These are phyloP conservation scores for Globisporangium spiculum DNA, from an alignment of 352 stramenopile genomes.

Conservation along the genomic window DNA sequence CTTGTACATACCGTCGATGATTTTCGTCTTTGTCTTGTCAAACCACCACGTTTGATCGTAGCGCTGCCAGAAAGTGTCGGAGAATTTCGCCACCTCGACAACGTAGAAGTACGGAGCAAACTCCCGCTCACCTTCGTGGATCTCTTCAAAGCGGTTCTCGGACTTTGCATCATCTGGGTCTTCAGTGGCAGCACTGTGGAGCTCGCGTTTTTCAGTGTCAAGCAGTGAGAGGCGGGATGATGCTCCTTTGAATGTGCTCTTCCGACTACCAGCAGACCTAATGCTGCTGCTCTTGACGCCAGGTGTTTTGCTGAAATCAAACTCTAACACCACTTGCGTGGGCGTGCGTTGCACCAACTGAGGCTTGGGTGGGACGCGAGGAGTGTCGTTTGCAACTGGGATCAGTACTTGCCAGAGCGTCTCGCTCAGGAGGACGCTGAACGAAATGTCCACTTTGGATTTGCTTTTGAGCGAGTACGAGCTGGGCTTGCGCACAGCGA, in stretches of 20 bases:
- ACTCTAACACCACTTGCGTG: constrained; percentile 26
- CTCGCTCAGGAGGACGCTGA: constrained; percentile 18
- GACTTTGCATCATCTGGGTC: not conserved
- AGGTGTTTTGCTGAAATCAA: not conserved
- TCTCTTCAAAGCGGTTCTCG: constrained; percentile 22
- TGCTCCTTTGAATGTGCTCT: not conserved
- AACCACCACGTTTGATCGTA: constrained; percentile 85
- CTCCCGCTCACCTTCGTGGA: constrained; percentile 30
- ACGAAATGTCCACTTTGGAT: not conserved
- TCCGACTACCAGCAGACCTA: not conserved
- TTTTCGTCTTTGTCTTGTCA: constrained; percentile 62
- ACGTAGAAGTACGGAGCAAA: constrained; percentile 58
- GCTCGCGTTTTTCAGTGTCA: not conserved
- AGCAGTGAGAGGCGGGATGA: not conserved
- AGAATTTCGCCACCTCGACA: constrained; percentile 63
- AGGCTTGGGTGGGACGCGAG: constrained; percentile 9
- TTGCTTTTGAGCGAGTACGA: constrained; percentile 12
- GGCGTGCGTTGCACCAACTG: constrained; percentile 21
- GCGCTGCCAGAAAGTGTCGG: constrained; percentile 64
- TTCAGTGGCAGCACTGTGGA: not conserved
- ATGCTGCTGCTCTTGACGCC: not conserved
- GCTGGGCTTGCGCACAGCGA: constrained; percentile 10
- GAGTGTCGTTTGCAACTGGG: constrained; percentile 25
- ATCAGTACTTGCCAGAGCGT: constrained; percentile 23
- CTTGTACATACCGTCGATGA: constrained; percentile 65